Percentiles rank a stretch among this genome's conserved stretches.
phyloP scores from a whole-genome alignment of 2,329 filamentous ascomycete genomes.

The Coniochaeta sp. region DNA sequence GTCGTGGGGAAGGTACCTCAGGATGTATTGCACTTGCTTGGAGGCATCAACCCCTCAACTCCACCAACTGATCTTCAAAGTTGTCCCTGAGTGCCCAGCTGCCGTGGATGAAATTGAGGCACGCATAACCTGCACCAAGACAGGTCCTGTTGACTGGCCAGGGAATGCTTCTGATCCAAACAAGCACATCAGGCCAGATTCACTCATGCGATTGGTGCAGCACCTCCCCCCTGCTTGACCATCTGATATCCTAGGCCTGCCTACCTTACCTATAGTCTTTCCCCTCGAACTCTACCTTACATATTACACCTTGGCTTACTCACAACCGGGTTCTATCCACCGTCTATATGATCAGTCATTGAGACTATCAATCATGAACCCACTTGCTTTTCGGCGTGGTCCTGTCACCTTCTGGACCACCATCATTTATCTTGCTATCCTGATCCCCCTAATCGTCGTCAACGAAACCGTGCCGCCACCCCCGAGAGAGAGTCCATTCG shows the following conservation, averaged over 20 bases:
- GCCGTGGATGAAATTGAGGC: background rate
- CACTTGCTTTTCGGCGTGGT: slow-evolving; percentile 69
- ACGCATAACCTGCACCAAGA: background rate
- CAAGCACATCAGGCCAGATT: no score
- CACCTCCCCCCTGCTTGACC: background rate
- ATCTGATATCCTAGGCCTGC: background rate
- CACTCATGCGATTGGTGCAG: background rate
- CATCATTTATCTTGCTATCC: slow-evolving; percentile 67
- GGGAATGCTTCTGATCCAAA: background rate
- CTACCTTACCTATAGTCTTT: background rate
- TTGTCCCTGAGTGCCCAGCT: no score
- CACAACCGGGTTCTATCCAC: background rate
- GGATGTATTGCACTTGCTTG: background rate
- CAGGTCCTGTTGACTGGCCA: no score
- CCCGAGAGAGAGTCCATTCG: slow-evolving; percentile 42
- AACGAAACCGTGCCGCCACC: slow-evolving; percentile 69
- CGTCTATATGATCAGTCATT: background rate
- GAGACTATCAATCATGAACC: slow-evolving; percentile 30
- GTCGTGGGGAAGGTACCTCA: no score
- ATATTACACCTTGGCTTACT: background rate
- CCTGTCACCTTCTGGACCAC: slow-evolving; percentile 77
- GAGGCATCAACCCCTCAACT: background rate
- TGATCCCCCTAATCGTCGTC: slow-evolving; percentile 63
- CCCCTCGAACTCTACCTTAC: background rate
- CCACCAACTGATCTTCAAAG: background rate